Base-by-base conservation (phyloP, 1,139 yeast species). In the Magnusiomyces tetraspermus region DNA sequence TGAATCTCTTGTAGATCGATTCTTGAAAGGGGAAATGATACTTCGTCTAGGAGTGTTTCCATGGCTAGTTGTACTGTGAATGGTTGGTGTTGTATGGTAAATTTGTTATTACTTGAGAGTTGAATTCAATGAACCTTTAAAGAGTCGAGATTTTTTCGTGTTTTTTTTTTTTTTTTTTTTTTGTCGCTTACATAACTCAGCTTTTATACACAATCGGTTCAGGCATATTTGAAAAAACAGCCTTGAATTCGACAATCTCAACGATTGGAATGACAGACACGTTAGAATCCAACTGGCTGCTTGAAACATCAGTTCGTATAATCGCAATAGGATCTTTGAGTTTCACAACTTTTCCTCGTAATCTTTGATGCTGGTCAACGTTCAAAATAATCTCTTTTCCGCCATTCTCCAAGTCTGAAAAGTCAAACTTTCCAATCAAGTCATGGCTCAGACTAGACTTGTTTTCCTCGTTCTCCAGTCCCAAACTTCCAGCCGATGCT, bases 271-370 rank as follows among this genome's bases (percentile, higher is more conserved):
- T 59, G 17, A 57, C 60, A 19, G 59, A 56, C 1, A 57, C 52
- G 1, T 58, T 51, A 6, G 57, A 53, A 19, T 50, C 56, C 19
- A 36, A 36, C 19, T 41, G 48, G 38, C 46, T 38, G 30, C 40
- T 50, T 43, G 55, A 54, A 44, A 51, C 51, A 11, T 45, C 48
- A 13, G 24, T 45, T 44, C 60, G 54, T 33, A 67, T 41, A 2
- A 67, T 55, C 1, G 74, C 74, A 44, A 71, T 48, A 23, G 74
- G 74, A 23, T 59, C 59, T 30, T 60, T 58, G 46, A 71, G 59
- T 44, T 67, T 63, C 46, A 60, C 63, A 10, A 71, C 52, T 43
- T 60, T 63, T 30, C 74, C 74, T 19, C 66, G 59, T 30, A 70
- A 55, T 19, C 66, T 55, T 59, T 70, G 73, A 42, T 66, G 65